Percentiles rank a stretch among this genome's conserved stretches.
phyloP scores from a whole-genome alignment of 768 basidiomycete species.

The Pulveroboletus ravenelii region DNA sequence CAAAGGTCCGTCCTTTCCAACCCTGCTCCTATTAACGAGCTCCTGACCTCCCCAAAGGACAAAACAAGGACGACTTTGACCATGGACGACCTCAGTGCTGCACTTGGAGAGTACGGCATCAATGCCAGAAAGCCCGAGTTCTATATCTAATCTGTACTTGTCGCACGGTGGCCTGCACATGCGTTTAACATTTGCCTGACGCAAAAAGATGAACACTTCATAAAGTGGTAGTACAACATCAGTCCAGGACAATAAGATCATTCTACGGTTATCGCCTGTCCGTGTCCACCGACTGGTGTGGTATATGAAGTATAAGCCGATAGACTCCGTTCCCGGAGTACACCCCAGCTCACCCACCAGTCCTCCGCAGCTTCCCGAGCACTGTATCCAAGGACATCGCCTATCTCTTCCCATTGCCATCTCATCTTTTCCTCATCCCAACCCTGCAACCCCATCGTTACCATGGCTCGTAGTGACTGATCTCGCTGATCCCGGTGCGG shows the following conservation, averaged over 20 bases:
- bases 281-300: not conserved
- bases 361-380: slow-evolving; percentile 52
- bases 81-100: slow-evolving; percentile 94
- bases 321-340: slow-evolving; percentile 34
- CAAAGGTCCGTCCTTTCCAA: slow-evolving; percentile 47
- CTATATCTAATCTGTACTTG: slow-evolving; percentile 52
- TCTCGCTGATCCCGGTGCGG: slow-evolving; percentile 41
- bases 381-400: slow-evolving; percentile 44
- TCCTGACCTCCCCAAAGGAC: slow-evolving; percentile 44
- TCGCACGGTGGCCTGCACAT: not conserved
- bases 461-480: slow-evolving; percentile 24
- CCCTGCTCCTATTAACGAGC: slow-evolving; percentile 1
- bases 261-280: not conserved
- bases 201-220: not conserved
- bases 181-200: slow-evolving; percentile 1
- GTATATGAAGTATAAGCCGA: not conserved
- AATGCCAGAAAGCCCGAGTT: slow-evolving; percentile 93
- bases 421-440: slow-evolving; percentile 46
- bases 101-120: slow-evolving; percentile 94
- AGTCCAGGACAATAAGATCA: not conserved
- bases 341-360: slow-evolving; percentile 57
- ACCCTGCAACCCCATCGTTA: slow-evolving; percentile 15
- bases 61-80: slow-evolving; percentile 91
- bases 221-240: not conserved
- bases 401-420: slow-evolving; percentile 47